phyloP scores from a whole-genome alignment of 768 basidiomycete species.

The Russula compacta region DNA sequence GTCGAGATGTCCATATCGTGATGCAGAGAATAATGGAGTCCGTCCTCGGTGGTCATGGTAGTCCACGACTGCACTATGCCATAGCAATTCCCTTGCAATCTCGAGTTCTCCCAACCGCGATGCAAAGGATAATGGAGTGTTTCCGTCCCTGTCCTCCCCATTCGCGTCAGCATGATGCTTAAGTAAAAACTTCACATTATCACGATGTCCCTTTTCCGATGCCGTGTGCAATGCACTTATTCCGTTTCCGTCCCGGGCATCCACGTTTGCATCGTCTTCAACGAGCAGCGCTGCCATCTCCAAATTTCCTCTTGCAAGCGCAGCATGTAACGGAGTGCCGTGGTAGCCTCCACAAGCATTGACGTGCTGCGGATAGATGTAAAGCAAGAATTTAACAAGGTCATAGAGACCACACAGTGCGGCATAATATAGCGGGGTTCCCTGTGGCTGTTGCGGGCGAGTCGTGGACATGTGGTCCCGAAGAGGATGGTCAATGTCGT shows the following conservation, averaged over 20 bases:
- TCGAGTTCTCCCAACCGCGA: not conserved
- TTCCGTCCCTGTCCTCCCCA: accelerated
- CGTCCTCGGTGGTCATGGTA: not conserved
- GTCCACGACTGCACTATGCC: not conserved
- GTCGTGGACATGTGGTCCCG: not conserved
- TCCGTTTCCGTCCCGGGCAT: not conserved
- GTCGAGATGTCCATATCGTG: not conserved
- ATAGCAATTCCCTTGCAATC: not conserved
- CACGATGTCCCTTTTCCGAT: not conserved
- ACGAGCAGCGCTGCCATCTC: not conserved
- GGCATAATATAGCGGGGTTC: not conserved
- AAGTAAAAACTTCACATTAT: not conserved
- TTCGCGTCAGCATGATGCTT: not conserved
- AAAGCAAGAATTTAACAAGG: not conserved
- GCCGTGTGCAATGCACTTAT: not conserved
- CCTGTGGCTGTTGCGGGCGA: not conserved
- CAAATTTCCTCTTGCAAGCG: not conserved
- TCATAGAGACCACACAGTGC: not conserved
- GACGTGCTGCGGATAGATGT: not conserved
- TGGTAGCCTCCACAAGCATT: not conserved
- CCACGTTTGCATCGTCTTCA: not conserved
- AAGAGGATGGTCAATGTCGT: not conserved
- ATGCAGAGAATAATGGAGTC: not conserved
- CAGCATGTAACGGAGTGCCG: not conserved
- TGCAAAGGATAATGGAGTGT: not conserved